Conservation (phyloP, 257 asterid genomes). For the Solanum raphanifolium region DNA sequence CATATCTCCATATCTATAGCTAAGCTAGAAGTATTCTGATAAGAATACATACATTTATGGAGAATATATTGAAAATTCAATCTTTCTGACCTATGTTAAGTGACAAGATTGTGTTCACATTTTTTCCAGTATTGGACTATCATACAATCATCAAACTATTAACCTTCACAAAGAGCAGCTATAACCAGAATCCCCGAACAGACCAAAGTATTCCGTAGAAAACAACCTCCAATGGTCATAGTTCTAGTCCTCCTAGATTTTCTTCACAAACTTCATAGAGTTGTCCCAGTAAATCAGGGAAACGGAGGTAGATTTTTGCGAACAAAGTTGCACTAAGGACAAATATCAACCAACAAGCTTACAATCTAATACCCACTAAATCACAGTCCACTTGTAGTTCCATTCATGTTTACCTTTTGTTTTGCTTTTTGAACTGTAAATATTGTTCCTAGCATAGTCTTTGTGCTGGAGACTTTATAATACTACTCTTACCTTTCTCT, state of each 20-base stretch:
- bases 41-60: background rate
- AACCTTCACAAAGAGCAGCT: background rate
- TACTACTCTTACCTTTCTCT: background rate
- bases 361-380: background rate
- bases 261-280: background rate
- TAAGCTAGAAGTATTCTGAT: background rate
- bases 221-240: background rate
- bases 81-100: background rate
- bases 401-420: background rate
- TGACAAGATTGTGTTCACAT: background rate
- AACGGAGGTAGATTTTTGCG: background rate
- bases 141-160: background rate
- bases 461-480: background rate
- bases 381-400: background rate
- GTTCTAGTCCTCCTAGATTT: background rate
- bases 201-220: background rate
- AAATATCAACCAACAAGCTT: background rate
- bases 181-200: background rate
- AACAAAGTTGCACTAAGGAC: background rate
- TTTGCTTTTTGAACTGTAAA: background rate
- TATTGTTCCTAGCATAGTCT: background rate
- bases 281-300: background rate
- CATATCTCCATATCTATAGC: background rate
- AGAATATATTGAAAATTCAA: background rate
- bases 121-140: background rate